Conservation (phyloP, 768 basidiomycete genomes). For the Suillus paluster region DNA sequence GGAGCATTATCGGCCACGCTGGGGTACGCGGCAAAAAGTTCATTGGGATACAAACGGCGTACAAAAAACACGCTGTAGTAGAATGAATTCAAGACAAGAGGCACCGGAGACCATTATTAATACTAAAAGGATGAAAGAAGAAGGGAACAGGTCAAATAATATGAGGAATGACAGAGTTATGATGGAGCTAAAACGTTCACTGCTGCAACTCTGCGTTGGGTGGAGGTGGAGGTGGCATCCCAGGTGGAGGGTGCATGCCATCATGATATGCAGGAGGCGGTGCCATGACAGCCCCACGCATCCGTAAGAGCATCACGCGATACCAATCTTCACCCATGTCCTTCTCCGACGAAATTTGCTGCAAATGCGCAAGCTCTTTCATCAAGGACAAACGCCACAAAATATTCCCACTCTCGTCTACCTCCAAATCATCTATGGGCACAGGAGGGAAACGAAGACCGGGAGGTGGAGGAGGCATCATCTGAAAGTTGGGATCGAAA, state of each 20-base stretch:
- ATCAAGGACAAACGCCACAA: slow-evolving; percentile 82
- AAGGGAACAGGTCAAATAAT: slow-evolving; percentile 6
- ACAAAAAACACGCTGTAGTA: slow-evolving; percentile 6
- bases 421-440: slow-evolving; percentile 71
- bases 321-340: slow-evolving; percentile 88
- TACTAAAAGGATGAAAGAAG: slow-evolving; percentile 5
- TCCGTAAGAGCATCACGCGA: slow-evolving; percentile 82
- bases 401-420: slow-evolving; percentile 80
- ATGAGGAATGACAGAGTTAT: neutral
- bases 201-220: slow-evolving; percentile 38
- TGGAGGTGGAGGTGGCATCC: slow-evolving; percentile 41
- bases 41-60: slow-evolving; percentile 1
- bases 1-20: neutral
- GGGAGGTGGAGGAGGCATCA: slow-evolving; percentile 55
- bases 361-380: slow-evolving; percentile 77
- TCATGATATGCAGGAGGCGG: slow-evolving; percentile 40
- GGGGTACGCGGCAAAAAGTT: neutral
- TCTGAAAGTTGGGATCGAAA: slow-evolving; percentile 75
- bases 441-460: slow-evolving; percentile 72
- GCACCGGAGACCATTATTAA: neutral
- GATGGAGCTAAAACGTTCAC: slow-evolving; percentile 12
- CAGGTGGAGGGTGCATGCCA: slow-evolving; percentile 41
- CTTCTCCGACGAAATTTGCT: slow-evolving; percentile 78
- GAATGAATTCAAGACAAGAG: neutral
- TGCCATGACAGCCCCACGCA: slow-evolving; percentile 72